phyloP scores from a whole-genome alignment of 108 stramenopile genomes.

The Cyclotella sp. region DNA sequence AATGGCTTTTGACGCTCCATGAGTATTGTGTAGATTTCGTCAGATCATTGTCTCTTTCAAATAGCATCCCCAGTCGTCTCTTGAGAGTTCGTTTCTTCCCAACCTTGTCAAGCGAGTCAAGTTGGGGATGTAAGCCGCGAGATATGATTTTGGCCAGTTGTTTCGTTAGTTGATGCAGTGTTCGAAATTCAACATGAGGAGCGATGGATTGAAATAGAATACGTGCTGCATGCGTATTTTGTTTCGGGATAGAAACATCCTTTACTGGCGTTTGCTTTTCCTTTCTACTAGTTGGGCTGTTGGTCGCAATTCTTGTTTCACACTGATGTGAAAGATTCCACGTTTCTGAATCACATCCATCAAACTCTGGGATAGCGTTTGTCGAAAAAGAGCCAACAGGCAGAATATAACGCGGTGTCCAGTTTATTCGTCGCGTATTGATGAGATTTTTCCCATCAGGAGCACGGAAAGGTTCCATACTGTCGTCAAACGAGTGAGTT shows the following conservation, averaged over 20 bases:
- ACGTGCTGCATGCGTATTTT: constrained; percentile 36
- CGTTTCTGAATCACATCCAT: background rate
- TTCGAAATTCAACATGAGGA: constrained; percentile 45
- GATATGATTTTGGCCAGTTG: constrained; percentile 31
- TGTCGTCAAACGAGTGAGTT: background rate
- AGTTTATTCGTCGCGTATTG: background rate
- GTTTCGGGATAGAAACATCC: constrained; percentile 29
- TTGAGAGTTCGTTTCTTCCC: constrained; percentile 35
- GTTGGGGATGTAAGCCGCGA: constrained; percentile 20
- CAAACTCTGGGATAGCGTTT: background rate
- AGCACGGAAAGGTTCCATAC: background rate
- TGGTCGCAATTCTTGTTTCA: background rate
- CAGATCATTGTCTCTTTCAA: constrained; percentile 1
- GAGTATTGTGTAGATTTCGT: constrained; percentile 13
- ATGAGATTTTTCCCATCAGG: background rate
- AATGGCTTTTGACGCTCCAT: constrained; percentile 41
- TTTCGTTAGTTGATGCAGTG: constrained; percentile 40
- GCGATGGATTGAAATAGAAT: constrained; percentile 49
- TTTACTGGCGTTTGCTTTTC: background rate
- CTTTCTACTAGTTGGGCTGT: background rate
- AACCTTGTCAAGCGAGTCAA: constrained; percentile 13
- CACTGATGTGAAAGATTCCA: background rate
- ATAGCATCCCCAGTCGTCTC: constrained; percentile 26
- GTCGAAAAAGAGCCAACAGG: background rate
- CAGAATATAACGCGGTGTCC: background rate